These are phyloP conservation scores for Serpula lacrymans DNA, from an alignment of 768 basidiomycete species.

Conservation along the genomic window DNA sequence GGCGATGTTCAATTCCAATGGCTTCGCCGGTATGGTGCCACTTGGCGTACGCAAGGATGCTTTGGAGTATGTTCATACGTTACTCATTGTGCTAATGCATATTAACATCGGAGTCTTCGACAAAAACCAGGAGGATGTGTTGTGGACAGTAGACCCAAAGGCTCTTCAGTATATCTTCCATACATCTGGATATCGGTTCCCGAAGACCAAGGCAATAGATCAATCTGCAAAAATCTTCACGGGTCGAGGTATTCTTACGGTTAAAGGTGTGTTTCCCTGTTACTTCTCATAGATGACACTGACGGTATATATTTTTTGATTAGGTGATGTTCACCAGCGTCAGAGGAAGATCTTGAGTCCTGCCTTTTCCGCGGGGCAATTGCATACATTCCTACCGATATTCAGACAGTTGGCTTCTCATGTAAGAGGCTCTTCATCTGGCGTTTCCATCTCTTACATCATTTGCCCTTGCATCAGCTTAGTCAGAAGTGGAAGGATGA, in stretches of 20 bases:
- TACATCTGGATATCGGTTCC: conserved; percentile 23
- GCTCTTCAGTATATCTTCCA: conserved; percentile 26
- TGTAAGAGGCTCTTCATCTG: too few species aligned
- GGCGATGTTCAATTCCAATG: conserved; percentile 28
- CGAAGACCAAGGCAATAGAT: conserved; percentile 15
- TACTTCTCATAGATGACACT: background rate
- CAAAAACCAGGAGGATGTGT: conserved; percentile 22
- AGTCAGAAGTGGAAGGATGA: conserved; percentile 19
- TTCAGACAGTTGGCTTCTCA: conserved; percentile 19
- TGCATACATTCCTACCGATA: conserved; percentile 21
- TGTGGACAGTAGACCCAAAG: conserved; percentile 24
- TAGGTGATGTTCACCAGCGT: conserved; percentile 21
- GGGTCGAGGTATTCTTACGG: conserved; percentile 18
- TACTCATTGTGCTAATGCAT: background rate
- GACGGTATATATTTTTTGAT: background rate
- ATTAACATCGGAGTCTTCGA: background rate
- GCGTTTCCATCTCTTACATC: too few species aligned
- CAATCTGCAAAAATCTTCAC: conserved; percentile 15
- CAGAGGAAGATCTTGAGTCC: conserved; percentile 28
- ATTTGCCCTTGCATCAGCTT: conserved; percentile 16
- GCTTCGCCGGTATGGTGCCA: conserved; percentile 23
- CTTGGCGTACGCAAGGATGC: conserved; percentile 14
- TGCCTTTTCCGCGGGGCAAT: conserved; percentile 22
- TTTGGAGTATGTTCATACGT: conserved; percentile 8
- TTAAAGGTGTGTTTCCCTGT: conserved; percentile 12